These are phyloP conservation scores for Moesziomyces globuligerus DNA, from an alignment of 1,284 basidiomycete genomes.

Conservation along the genomic window DNA sequence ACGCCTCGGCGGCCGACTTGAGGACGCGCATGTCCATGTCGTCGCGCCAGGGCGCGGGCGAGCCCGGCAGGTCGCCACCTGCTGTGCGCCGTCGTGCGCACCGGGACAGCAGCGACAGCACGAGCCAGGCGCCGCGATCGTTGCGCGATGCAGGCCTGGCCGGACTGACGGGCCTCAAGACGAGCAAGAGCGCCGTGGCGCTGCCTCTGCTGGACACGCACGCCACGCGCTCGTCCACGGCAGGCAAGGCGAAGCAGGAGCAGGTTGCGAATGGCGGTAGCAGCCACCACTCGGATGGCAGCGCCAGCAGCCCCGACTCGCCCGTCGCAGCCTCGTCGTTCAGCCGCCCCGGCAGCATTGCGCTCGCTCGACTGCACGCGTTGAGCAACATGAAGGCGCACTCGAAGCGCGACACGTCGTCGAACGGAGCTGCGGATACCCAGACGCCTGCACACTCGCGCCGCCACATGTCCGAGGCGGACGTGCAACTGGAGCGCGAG, in stretches of 20 bases:
- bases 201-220: constrained; percentile 70
- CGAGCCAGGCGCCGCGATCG: constrained; percentile 16
- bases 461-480: constrained; percentile 19
- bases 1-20: constrained; percentile 58
- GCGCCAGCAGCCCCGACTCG: constrained; percentile 39
- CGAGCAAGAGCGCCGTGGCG: constrained; percentile 76
- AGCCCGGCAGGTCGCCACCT: constrained; percentile 28
- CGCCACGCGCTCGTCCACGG: constrained; percentile 68
- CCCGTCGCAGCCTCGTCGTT: constrained; percentile 21
- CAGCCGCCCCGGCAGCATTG: constrained; percentile 41
- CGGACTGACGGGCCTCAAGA: constrained; percentile 68
- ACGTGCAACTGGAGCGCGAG: constrained; percentile 29
- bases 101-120: constrained; percentile 39
- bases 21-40: constrained; percentile 26
- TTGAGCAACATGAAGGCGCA: constrained; percentile 40
- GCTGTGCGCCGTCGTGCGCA: constrained; percentile 30
- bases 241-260: constrained; percentile 39
- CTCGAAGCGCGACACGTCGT: constrained; percentile 37
- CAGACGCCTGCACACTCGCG: constrained; percentile 8
- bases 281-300: constrained; percentile 35
- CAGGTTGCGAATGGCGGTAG: constrained; percentile 14
- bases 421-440: constrained; percentile 3
- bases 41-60: constrained; percentile 10
- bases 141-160: constrained; percentile 35
- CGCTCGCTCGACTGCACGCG: constrained; percentile 44